Evolutionary conservation across 148 eudicot genomes (phyloP), one percentile per base, ranked within the genome.

Genomic region (Gaultheria prostrata): DNA sequence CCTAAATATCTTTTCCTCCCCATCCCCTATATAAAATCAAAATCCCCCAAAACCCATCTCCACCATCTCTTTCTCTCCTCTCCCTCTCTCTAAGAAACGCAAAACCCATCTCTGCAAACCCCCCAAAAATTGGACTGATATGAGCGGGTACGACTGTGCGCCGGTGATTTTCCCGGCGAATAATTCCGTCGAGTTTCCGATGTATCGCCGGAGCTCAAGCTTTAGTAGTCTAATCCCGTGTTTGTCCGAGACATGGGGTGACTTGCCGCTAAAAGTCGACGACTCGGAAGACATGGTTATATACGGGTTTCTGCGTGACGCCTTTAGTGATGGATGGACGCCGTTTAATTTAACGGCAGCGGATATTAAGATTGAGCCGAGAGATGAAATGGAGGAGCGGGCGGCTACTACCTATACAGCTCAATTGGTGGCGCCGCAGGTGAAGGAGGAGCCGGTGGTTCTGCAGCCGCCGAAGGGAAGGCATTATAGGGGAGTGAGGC

Each of bases 241-340:
- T 53, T 80, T 86, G 69, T 83, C 89, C 20, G 91, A 89, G 21
- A 87, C 86, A 0, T 89, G 91, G 91, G 91, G 91, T 32, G 91
- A 87, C 28, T 82, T 89, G 84, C 91, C 89, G 18, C 79, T 89
- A 26, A 89, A 86, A 59, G 89, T 85, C 1, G 88, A 89, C 57
- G 91, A 89, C 76, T 85, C 91, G 5, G 91, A 89, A 33, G 91
- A 89, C 30, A 89, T 89, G 91, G 89, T 89, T 6, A 85, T 89
- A 11, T 89, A 83, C 45, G 88, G 88, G 10, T 43, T 89, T 8
- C 57, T 89, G 3, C 86, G 82, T 39, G 89, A 89, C 82, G 91
- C 91, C 75, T 86, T 87, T 73, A 85, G 24, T n/a, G 88, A 72
- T 46, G 91, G 91, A 2, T 89, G 91, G 91, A 85, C 86, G 81